Percentiles rank a stretch among this genome's conserved stretches.
Conservation (phyloP, 1,284 basidiomycete species). For the Malassezia arunalokei region DNA sequence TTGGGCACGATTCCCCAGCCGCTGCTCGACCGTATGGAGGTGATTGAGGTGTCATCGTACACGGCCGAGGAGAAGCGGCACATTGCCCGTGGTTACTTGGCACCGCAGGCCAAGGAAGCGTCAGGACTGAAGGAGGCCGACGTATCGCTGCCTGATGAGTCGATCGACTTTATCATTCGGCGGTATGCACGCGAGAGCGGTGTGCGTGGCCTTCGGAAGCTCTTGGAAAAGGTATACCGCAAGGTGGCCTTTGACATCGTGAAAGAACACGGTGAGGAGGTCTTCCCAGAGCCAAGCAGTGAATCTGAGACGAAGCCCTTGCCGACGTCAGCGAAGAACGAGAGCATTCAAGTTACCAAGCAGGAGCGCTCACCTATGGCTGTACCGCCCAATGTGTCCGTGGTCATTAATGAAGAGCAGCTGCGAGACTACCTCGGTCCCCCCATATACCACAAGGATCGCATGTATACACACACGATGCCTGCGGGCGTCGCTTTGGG, state of each 20-base stretch:
- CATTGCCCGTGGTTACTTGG: conserved; percentile 82
- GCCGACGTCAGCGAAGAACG: not conserved
- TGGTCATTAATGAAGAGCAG: conserved; percentile 72
- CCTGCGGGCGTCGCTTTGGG: conserved; percentile 89
- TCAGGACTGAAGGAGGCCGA: conserved; percentile 57
- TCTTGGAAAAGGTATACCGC: conserved; percentile 71
- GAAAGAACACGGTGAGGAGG: conserved; percentile 75
- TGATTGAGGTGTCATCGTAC: conserved; percentile 75
- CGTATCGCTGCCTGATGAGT: conserved; percentile 45
- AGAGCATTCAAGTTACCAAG: conserved; percentile 52
- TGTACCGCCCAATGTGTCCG: conserved; percentile 66
- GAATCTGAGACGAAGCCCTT: conserved; percentile 35
- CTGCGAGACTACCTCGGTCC: conserved; percentile 94
- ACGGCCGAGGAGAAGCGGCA: conserved; percentile 90
- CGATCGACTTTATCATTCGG: conserved; percentile 81
- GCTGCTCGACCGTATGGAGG: conserved; percentile 77
- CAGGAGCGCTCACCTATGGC: conserved; percentile 65
- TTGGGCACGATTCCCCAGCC: conserved; percentile 94
- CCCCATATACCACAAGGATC: conserved; percentile 84
- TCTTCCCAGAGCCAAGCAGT: conserved; percentile 59
- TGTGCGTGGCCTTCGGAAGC: conserved; percentile 41
- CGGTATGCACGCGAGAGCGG: conserved; percentile 96
- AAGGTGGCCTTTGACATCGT: conserved; percentile 91
- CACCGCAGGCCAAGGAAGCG: conserved; percentile 84
- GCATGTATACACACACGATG: conserved; percentile 66